phyloP scores from a whole-genome alignment of 2,329 filamentous ascomycete species.

The Stagonosporopsis cucurbitacearum region DNA sequence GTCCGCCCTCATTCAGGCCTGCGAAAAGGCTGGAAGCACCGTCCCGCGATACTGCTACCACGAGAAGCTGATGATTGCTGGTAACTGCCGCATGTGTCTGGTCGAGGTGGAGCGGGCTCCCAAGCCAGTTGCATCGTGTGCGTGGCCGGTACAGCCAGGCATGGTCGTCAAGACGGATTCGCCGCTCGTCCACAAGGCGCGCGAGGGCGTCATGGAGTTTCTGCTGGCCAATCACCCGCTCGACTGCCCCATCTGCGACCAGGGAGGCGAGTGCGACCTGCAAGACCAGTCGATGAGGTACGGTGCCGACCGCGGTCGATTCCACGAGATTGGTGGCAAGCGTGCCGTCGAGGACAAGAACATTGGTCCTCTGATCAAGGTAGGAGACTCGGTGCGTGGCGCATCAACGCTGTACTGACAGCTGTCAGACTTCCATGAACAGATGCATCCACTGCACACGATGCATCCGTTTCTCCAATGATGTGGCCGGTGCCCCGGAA shows the following conservation, averaged over 20 bases:
- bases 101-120: slow-evolving; percentile 97
- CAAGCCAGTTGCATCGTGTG: slow-evolving; percentile 97
- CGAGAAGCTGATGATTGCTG: slow-evolving; percentile 99
- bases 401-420: slow-evolving; percentile 33
- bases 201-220: slow-evolving; percentile 99
- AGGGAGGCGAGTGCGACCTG: slow-evolving; percentile 98
- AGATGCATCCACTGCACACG: slow-evolving; percentile 98
- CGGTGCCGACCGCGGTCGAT: slow-evolving; percentile 91
- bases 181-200: slow-evolving; percentile 92
- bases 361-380: slow-evolving; percentile 93
- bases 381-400: slow-evolving; percentile 28
- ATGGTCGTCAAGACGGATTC: slow-evolving; percentile 99
- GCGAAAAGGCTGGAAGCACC: slow-evolving; percentile 93
- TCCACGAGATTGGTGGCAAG: slow-evolving; percentile 95
- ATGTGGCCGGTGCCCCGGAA: slow-evolving; percentile 93
- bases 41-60: slow-evolving; percentile 99
- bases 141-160: slow-evolving; percentile 96
- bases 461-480: slow-evolving; percentile 97
- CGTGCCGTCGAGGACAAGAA: slow-evolving; percentile 99
- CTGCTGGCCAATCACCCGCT: slow-evolving; percentile 94
- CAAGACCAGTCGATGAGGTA: slow-evolving; percentile 99
- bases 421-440: slow-evolving; percentile 88
- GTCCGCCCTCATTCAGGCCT: slow-evolving; percentile 96
- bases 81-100: slow-evolving; percentile 99
- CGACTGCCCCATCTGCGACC: slow-evolving; percentile 97